A percentile compares a stretch with the other conserved stretches of the same genome.
phyloP scores from a whole-genome alignment of 2,329 filamentous ascomycete species.

The Lachnellula arida region DNA sequence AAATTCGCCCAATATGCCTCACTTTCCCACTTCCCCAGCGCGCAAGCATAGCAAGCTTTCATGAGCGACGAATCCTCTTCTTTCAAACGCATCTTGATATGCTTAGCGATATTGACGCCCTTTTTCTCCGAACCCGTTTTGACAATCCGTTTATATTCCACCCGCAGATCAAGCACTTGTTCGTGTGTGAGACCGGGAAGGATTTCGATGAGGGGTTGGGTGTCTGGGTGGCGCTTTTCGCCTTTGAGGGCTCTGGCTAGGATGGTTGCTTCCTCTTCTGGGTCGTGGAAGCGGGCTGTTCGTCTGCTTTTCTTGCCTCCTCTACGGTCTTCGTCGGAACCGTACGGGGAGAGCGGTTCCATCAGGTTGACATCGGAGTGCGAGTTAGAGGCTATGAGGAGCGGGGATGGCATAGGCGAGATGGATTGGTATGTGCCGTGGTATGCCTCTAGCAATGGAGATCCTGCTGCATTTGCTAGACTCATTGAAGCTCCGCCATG shows the following conservation, averaged over 20 bases:
- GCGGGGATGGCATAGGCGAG: conserved; percentile 87
- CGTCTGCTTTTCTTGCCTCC: conserved; percentile 37
- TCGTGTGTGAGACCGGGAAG: conserved; percentile 80
- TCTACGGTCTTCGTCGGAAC: conserved; percentile 47
- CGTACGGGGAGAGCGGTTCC: conserved; percentile 49
- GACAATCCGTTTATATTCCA: conserved; percentile 85
- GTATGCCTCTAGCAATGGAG: conserved; percentile 87
- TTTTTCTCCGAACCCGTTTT: conserved; percentile 70
- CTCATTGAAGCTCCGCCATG: conserved; percentile 33
- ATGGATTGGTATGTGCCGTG: conserved; percentile 91
- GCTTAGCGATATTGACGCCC: conserved; percentile 80
- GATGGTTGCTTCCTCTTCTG: conserved; percentile 69
- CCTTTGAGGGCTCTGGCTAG: conserved; percentile 66
- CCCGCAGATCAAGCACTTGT: conserved; percentile 80
- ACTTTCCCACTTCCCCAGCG: conserved; percentile 83
- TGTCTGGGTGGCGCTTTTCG: conserved; percentile 58
- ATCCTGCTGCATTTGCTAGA: conserved; percentile 61
- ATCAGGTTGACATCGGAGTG: conserved; percentile 40
- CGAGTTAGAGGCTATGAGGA: conserved; percentile 49
- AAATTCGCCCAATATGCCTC: conserved; percentile 98
- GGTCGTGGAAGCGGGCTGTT: conserved; percentile 77
- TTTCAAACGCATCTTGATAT: conserved; percentile 73
- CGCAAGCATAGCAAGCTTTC: conserved; percentile 87
- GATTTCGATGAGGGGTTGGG: conserved; percentile 72
- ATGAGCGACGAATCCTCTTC: conserved; percentile 71